Evolutionary conservation across 345 rosid genomes (phyloP).

Genomic region (Sisymbrium irio): DNA sequence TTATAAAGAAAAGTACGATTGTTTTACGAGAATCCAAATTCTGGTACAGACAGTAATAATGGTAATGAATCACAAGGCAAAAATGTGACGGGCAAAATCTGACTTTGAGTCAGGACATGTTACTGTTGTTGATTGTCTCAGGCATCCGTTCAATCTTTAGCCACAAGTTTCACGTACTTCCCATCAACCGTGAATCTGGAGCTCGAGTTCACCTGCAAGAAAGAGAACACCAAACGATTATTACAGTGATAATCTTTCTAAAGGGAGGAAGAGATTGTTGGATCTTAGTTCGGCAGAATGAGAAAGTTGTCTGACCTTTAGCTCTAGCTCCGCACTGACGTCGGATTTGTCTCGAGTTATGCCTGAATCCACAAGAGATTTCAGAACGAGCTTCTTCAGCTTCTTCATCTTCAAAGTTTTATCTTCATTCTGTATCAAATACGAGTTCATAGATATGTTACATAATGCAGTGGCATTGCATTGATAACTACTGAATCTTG

Average conservation of each 20-base stretch:
- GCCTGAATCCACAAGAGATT: constrained; percentile 54
- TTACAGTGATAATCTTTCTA: not conserved
- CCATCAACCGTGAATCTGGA: constrained; percentile 54
- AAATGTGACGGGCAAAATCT: constrained; percentile 10
- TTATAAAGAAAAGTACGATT: not conserved
- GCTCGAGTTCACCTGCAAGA: constrained; percentile 62
- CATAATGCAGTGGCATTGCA: not conserved
- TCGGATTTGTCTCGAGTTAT: constrained; percentile 39
- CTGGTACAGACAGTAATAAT: constrained; percentile 20
- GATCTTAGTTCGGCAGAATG: not conserved
- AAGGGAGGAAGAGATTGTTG: not conserved
- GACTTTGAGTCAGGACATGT: not conserved
- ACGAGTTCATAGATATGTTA: not conserved
- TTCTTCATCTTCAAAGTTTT: constrained; percentile 69
- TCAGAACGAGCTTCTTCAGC: constrained; percentile 54
- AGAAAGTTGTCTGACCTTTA: constrained; percentile 48
- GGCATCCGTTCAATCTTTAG: constrained; percentile 36
- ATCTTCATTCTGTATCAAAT: constrained; percentile 48
- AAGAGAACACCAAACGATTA: not conserved
- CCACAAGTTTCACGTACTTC: constrained; percentile 57
- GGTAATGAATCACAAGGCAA: constrained; percentile 21
- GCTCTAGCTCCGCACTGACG: constrained; percentile 45
- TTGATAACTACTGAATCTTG: not conserved
- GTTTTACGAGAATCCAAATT: constrained; percentile 12
- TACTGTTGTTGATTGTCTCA: not conserved